Percentiles rank a stretch among this genome's conserved stretches.
phyloP scores from a whole-genome alignment of 768 basidiomycete genomes.

The Mrakia frigida region DNA sequence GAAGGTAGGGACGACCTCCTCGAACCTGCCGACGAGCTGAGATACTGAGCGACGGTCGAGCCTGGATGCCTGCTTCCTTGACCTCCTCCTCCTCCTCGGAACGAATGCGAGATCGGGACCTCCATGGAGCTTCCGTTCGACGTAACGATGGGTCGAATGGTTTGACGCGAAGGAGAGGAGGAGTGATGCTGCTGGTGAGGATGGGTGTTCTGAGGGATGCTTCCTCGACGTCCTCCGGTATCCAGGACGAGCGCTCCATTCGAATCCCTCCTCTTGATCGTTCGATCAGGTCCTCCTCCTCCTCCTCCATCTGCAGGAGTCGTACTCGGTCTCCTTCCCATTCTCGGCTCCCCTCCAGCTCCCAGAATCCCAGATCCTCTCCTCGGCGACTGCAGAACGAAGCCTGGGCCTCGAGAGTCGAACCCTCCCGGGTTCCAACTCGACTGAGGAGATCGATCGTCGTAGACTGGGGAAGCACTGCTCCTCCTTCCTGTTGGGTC shows the following conservation, averaged over 20 bases:
- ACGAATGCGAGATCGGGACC: not conserved
- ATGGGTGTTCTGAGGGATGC: not conserved
- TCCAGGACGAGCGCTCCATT: not conserved
- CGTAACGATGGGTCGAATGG: not conserved
- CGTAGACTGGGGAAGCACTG: not conserved
- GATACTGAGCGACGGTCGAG: constrained; percentile 2
- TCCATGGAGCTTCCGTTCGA: not conserved
- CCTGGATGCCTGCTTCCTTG: not conserved
- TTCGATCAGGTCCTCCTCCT: constrained; percentile 22
- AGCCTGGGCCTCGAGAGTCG: not conserved
- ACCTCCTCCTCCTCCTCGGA: not conserved
- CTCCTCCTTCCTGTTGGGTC: not conserved
- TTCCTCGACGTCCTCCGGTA: not conserved
- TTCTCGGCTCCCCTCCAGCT: not conserved
- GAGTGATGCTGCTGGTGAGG: constrained; percentile 7
- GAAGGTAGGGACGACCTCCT: not conserved
- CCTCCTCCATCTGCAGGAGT: not conserved
- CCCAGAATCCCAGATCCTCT: not conserved
- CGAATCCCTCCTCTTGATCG: constrained; percentile 13
- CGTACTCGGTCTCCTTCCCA: not conserved
- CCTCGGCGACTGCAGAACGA: not conserved
- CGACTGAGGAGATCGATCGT: not conserved
- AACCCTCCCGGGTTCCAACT: not conserved
- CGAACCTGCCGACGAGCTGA: not conserved
- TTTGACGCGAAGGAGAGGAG: not conserved